phyloP scores from a whole-genome alignment of 1,284 basidiomycete genomes.

The Ceratobasidium papillatum region DNA sequence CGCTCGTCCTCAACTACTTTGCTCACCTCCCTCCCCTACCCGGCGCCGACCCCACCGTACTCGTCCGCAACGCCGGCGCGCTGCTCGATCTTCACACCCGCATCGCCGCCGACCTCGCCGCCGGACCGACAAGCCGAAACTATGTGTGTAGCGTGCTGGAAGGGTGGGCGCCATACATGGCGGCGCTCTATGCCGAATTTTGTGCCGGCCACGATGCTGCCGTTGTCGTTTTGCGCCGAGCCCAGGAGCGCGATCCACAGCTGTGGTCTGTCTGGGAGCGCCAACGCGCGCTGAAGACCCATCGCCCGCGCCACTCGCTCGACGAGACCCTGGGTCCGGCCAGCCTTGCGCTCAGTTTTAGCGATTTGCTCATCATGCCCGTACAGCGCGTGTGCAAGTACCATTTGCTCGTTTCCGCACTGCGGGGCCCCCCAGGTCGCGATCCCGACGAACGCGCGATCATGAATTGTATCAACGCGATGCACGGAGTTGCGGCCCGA shows the following conservation, averaged over 20 bases:
- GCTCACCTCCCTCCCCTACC: conserved; percentile 38
- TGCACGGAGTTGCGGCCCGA: conserved; percentile 65
- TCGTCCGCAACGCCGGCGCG: conserved; percentile 49
- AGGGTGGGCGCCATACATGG: conserved; percentile 45
- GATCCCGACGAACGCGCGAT: conserved; percentile 52
- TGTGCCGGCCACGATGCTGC: conserved; percentile 24
- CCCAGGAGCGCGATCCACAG: conserved; percentile 17
- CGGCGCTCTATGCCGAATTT: conserved; percentile 44
- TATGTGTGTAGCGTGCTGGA: conserved; percentile 41
- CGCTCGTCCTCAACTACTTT: conserved; percentile 63
- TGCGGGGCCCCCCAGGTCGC: conserved; percentile 58
- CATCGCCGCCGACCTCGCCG: conserved; percentile 48
- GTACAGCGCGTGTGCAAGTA: conserved; percentile 92
- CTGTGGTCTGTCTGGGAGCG: conserved; percentile 16
- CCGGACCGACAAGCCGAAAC: conserved; percentile 28
- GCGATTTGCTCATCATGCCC: conserved; percentile 90
- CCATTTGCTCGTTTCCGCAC: conserved; percentile 82
- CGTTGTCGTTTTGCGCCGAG: conserved; percentile 29
- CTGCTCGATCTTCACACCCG: conserved; percentile 44
- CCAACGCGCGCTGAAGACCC: not conserved
- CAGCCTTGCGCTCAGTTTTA: conserved; percentile 60
- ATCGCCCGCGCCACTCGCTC: conserved; percentile 7
- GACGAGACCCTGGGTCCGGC: not conserved
- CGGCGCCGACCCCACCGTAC: conserved; percentile 54
- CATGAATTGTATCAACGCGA: conserved; percentile 53